phyloP scores from a whole-genome alignment of 176 grass and related monocot species.

The Triticum aestivum region DNA sequence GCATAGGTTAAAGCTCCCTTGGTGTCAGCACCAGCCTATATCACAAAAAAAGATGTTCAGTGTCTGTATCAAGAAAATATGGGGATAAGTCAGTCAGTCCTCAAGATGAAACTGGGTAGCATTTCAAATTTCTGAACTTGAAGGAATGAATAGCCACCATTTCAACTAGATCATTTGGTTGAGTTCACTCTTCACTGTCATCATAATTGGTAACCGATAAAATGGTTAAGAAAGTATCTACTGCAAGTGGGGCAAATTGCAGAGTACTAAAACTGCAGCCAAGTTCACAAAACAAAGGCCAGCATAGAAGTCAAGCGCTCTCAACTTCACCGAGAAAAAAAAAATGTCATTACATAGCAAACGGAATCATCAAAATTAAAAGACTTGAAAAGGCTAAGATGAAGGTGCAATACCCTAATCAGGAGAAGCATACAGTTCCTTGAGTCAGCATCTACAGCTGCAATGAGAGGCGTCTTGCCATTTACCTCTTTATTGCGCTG shows the following conservation, averaged over 20 bases:
- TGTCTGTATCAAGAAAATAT: background rate
- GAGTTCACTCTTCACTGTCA: no score
- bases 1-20: background rate
- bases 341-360: background rate
- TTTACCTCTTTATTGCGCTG: background rate
- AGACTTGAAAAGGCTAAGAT: background rate
- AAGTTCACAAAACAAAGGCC: background rate
- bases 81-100: no score
- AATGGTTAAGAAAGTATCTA: no score
- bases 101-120: background rate
- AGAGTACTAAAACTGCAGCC: no score
- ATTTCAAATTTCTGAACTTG: background rate
- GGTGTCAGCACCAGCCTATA: constrained; percentile 9
- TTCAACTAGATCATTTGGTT: no score
- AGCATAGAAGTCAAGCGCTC: background rate
- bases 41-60: background rate
- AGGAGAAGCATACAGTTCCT: constrained; percentile 11
- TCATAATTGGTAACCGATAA: no score
- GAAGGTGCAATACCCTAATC: background rate
- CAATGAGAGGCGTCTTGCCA: background rate
- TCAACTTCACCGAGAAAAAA: background rate
- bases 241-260: no score
- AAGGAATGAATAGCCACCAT: background rate
- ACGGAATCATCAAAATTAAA: background rate
- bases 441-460: background rate